phyloP scores from a whole-genome alignment of 345 rosid genomes.

The Mallotus nudiflorus region DNA sequence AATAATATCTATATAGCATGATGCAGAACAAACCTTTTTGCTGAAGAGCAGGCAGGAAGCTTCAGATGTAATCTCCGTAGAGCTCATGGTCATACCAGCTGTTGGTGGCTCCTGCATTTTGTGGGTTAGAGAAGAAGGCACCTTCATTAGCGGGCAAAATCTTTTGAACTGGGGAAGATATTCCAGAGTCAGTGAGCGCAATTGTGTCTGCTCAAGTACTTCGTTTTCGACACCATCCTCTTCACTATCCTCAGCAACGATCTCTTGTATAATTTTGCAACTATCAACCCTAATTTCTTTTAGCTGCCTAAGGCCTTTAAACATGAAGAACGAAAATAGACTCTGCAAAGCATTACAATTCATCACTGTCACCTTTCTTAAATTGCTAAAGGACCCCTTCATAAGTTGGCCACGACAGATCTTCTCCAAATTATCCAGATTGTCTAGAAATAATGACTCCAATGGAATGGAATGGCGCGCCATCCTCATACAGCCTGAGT shows the following conservation, averaged over 20 bases:
- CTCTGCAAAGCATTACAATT: constrained; percentile 19
- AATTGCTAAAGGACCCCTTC: constrained; percentile 11
- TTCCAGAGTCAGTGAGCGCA: background rate
- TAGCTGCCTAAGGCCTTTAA: constrained; percentile 8
- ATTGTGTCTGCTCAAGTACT: background rate
- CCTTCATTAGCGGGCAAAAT: background rate
- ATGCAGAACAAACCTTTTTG: too few relatives aligned
- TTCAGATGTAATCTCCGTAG: background rate
- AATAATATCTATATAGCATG: too few relatives aligned
- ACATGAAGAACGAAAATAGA: constrained; percentile 19
- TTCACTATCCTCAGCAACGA: constrained; percentile 19
- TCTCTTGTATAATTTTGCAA: constrained; percentile 10
- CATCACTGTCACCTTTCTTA: constrained; percentile 7
- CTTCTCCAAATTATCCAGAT: constrained; percentile 14
- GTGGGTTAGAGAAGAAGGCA: too few relatives aligned
- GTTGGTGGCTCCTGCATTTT: background rate
- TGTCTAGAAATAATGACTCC: constrained; percentile 14
- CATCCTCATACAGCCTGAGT: too few relatives aligned
- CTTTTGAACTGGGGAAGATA: constrained; percentile 2
- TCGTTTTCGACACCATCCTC: background rate
- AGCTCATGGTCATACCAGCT: background rate
- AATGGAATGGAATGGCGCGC: background rate
- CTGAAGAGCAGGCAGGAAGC: background rate
- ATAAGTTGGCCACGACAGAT: constrained; percentile 2
- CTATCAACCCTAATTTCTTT: constrained; percentile 10